Evolutionary conservation across 1,284 basidiomycete genomes (phyloP), one percentile per base, ranked within the genome.

Genomic region (Leucoagaricus sp.): DNA sequence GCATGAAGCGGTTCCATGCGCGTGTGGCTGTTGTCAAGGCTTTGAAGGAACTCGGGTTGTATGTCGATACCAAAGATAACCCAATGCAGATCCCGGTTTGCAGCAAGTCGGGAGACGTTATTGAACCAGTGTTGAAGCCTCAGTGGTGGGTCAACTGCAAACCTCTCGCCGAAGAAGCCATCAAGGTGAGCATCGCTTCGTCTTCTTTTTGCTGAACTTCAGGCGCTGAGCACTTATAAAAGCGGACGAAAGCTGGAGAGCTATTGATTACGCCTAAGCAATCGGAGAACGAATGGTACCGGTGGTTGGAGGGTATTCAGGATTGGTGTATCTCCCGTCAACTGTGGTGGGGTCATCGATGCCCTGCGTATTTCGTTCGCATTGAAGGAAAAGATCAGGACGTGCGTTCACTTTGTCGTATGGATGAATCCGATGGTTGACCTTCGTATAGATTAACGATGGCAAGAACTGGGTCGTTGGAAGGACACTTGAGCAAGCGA

Each of bases 241-340:
- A 95, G 92, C 89, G 93, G 55, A 96, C 94, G 4, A 79, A 80
- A 47, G 90, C 89, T 0, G 95, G 95, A 25, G 95, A 97, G 67
- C 79, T 97, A 51, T 66, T 79, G 55, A 95, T 99, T 64, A 77
- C 81, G 19, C 97, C 97, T 2, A 91, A 91, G 66, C 78, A 84
- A 47, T 96, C 91, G 9, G 95, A 97, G 69, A 86, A 85, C 52
- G 96, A 99, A 58, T 99, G 96, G 95, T 96, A 91, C 72, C 83
- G 94, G 58, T 99, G 97, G 97, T 80, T 99, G 60, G 94, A 96
- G 64, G 87, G 85, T 65, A 95, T 98, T 64, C 94, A 98, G 73
- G 97, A 99, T 70, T 99, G 97, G 97, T 99, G 97, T 77, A 92
- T 99, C 65, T 98, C 96, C 7, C 91, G 97, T 58, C 97, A 99